Evolutionary conservation across 805 yeast species (phyloP).

Genomic region (Hanseniaspora vineae): DNA sequence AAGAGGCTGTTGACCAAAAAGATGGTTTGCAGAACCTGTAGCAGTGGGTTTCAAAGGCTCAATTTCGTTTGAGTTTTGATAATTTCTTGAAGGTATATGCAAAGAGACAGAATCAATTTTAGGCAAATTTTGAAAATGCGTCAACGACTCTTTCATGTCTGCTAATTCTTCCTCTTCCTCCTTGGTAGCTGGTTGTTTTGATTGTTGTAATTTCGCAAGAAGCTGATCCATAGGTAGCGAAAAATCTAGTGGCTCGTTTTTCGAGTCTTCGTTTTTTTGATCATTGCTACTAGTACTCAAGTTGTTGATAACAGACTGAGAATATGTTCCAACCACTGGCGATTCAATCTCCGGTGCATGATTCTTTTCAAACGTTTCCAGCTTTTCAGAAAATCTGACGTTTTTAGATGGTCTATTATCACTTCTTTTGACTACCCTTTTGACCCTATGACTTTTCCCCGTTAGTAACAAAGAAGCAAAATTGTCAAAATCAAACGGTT

Average conservation of each 20-base stretch:
- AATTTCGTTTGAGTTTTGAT: constrained; percentile 2
- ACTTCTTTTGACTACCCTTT: constrained; percentile 19
- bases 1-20: constrained; percentile 20
- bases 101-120: constrained; percentile 67
- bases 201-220: constrained; percentile 28
- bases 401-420: constrained; percentile 37
- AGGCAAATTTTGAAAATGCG: constrained; percentile 58
- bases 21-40: constrained; percentile 23
- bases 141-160: constrained; percentile 64
- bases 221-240: constrained; percentile 71
- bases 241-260: constrained; percentile 33
- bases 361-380: constrained; percentile 30
- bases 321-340: no score
- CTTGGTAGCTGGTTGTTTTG: constrained; percentile 27
- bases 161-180: constrained; percentile 61
- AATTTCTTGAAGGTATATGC: constrained; percentile 15
- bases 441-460: constrained; percentile 42
- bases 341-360: constrained; percentile 15
- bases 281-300: no score
- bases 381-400: constrained; percentile 62
- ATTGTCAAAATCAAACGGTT: constrained; percentile 64
- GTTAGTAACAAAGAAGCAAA: constrained; percentile 76
- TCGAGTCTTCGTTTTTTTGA: not conserved
- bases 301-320: no score
- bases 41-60: constrained; percentile 23